These are phyloP conservation scores for Flueggea neowawraea DNA, from an alignment of 441 rosid species.

Conservation along the genomic window DNA sequence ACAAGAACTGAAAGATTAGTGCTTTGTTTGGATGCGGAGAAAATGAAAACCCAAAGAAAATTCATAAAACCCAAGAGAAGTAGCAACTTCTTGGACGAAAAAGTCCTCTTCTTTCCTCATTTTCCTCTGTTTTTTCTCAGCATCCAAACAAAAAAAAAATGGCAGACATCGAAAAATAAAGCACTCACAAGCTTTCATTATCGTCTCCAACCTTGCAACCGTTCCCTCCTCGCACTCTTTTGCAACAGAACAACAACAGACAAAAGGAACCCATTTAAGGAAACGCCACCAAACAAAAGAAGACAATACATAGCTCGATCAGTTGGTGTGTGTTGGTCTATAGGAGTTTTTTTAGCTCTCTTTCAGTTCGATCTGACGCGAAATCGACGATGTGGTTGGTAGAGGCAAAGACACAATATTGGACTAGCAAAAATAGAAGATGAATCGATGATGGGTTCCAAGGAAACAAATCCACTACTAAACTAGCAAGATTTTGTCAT, in stretches of 20 bases:
- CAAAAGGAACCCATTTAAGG: slow-evolving; percentile 17
- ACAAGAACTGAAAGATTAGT: background rate
- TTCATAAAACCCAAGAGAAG: too few species aligned
- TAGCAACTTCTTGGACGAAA: background rate
- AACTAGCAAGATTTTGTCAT: too few species aligned
- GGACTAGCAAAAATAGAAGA: too few species aligned
- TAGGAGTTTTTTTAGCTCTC: too few species aligned
- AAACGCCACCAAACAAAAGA: slow-evolving; percentile 26
- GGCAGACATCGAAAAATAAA: background rate
- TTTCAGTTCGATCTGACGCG: too few species aligned
- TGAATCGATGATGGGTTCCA: too few species aligned
- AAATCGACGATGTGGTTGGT: too few species aligned
- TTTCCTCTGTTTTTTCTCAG: slow-evolving; percentile 19
- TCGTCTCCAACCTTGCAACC: slow-evolving; percentile 99
- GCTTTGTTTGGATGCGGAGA: slow-evolving; percentile 17
- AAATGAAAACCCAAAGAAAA: slow-evolving; percentile 7
- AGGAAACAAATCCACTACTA: too few species aligned
- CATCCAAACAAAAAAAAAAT: slow-evolving; percentile 15
- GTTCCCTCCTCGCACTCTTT: slow-evolving; percentile 97
- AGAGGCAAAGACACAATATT: too few species aligned
- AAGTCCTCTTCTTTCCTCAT: slow-evolving; percentile 1
- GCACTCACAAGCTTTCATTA: slow-evolving; percentile 94
- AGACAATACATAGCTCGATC: slow-evolving; percentile 1
- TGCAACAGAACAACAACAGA: slow-evolving; percentile 30
- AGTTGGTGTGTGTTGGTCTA: too few species aligned